Base-by-base conservation (phyloP, 2,329 filamentous ascomycete species). In the Triangularia verruculosa region DNA sequence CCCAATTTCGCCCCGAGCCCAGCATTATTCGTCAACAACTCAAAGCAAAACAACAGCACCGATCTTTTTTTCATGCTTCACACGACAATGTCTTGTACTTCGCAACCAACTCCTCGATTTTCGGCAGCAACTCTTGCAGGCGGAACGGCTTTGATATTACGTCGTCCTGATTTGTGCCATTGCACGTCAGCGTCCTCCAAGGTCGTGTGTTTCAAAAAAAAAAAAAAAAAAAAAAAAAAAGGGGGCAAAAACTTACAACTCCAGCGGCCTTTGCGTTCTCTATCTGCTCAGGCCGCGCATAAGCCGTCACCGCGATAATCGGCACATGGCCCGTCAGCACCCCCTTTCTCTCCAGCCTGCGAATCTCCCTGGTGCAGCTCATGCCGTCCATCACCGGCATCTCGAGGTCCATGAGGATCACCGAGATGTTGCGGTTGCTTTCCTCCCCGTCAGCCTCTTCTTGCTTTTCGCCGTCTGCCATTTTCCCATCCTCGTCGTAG, bases 371-470 rank as follows among this genome's bases (percentile, higher is more conserved):
- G 12, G 90, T 87, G 67, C 90, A 92, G 1, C 89, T 89, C 74
- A 91, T 85, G 34, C 91, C 91, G 70, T 93, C 89, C 90, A 93
- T 93, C 52, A 92, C 83, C 1, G 90, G 75, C 90, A 93, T 93
- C 71, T 93, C 90, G 56, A 92, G 80, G 72, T 93, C 91, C 90
- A 93, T 92, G 5, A 93, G 75, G 12, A 93, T 87, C 54, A 92
- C 81, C 8, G 86, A 86, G 24, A 91, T 81, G 56, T 86, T 82
- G 8, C 15, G 74, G 64, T 65, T 81, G 32, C n/a, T 66, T 61
- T 71, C 65, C 47, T 34, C 47, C 6, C 27, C 27, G 9, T 30
- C 30, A n/a, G n/a, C n/a, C 1, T 54, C 13, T 4, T 54, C 53
- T 8, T 12, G 8, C 2, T 20, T 15, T 54, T 39, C 32, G n/a